Percentiles rank a stretch among this genome's conserved stretches.
phyloP scores from a whole-genome alignment of 352 stramenopile species.

The Plasmopara muralis region DNA sequence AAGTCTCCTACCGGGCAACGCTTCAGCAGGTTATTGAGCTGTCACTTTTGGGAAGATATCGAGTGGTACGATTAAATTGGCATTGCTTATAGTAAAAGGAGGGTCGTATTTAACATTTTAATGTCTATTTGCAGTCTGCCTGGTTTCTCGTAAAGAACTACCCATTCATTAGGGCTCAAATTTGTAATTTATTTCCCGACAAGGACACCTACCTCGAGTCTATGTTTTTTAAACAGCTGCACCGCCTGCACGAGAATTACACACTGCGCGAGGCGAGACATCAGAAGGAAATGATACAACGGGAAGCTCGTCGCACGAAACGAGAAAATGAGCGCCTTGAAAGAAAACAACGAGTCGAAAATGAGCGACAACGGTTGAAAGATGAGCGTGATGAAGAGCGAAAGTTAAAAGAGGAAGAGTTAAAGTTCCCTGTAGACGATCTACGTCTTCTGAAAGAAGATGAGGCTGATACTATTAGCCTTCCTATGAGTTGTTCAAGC shows the following conservation, averaged over 20 bases:
- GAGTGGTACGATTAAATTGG: conserved; percentile 39
- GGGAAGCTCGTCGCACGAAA: conserved; percentile 52
- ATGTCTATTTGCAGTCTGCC: conserved; percentile 37
- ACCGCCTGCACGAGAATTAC: conserved; percentile 63
- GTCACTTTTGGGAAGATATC: conserved; percentile 64
- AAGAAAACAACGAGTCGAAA: conserved; percentile 37
- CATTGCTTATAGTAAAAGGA: conserved; percentile 4
- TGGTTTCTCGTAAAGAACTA: conserved; percentile 85
- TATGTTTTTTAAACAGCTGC: conserved; percentile 83
- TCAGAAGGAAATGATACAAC: conserved; percentile 49
- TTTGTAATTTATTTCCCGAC: conserved; percentile 66
- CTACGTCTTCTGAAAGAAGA: conserved; percentile 46
- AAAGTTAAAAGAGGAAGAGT: conserved; percentile 51
- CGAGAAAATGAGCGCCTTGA: conserved; percentile 53
- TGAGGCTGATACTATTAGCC: conserved; percentile 18
- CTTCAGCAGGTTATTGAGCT: conserved; percentile 78
- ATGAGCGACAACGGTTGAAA: conserved; percentile 39
- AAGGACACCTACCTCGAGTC: conserved; percentile 73
- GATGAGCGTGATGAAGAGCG: conserved; percentile 59
- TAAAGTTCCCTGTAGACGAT: conserved; percentile 71
- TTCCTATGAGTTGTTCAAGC: conserved; percentile 33
- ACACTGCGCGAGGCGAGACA: conserved; percentile 47
- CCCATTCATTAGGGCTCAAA: conserved; percentile 72
- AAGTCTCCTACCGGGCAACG: conserved; percentile 76
- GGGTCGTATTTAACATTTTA: conserved; percentile 20